Base-by-base conservation (phyloP, 1,284 basidiomycete genomes). In the Ganoderma resinaceum region DNA sequence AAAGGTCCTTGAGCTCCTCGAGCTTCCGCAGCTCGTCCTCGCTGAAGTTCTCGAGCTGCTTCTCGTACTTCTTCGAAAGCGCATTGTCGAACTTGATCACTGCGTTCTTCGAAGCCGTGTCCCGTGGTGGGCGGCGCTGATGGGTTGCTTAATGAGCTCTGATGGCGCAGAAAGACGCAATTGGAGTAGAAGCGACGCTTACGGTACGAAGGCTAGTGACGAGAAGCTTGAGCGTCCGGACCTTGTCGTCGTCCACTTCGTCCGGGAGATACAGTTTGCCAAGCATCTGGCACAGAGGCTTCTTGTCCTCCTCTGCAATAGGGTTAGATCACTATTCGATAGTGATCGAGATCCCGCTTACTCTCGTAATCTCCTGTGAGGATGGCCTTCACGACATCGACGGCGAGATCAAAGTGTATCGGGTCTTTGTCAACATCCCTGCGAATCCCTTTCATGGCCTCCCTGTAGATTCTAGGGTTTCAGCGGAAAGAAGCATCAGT, bases 321-420 rank as follows among this genome's bases (percentile, higher is more conserved):
- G 20, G 16, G 66, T 66, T 46, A 35, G 35, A 16, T 49, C 8
- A 55, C 7, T 12, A 23, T 20, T 23, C 35, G 38, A 8, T 35
- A 40, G 5, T 29, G 53, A 37, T 12, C 23, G 20, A 12, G n/a
- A 16, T 46, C n/a, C 26, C 16, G 74, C 77, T 52, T 59, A 88
- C 81, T 89, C 76, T 80, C 81, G 52, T 84, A 77, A 18, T 85
- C 81, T 66, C 79, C 78, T 35, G 80, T 81, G 75, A 91, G 91
- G 64, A 91, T 77, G 2, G 82, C 85, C 75, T 89, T 88, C 59
- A 97, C 80, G 46, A 98, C 86, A 62, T 94, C 90, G 57, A 89
- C 81, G 4, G 92, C 95, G 2, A 98, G 81, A 70, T 96, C 92
- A 26, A 94, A 83, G 76, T 99, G 97, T 2, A 95, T 82, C 9